Conservation (phyloP, 1,284 basidiomycete genomes). For the Coniferiporia sulphurascens region DNA sequence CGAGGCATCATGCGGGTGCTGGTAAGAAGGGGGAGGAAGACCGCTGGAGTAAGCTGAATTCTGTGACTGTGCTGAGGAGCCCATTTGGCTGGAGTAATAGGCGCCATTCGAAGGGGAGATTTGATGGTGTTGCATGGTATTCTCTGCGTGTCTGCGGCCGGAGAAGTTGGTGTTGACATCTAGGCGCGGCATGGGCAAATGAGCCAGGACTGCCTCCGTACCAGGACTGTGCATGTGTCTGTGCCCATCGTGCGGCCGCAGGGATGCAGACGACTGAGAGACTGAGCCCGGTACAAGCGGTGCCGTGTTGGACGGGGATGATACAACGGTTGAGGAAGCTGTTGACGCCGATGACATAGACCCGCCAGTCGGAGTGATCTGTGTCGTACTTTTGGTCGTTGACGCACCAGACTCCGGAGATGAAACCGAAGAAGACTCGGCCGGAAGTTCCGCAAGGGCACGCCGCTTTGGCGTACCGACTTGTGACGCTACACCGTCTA, state of each 20-base stretch:
- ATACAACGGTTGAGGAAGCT: neutral
- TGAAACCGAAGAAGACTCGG: neutral
- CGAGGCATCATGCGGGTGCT: neutral
- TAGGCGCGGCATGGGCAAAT: slow-evolving; percentile 15
- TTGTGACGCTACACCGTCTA: slow-evolving; percentile 19
- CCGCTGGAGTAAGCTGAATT: neutral
- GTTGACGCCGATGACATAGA: neutral
- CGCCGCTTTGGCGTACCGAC: slow-evolving; percentile 14
- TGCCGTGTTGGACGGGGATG: neutral
- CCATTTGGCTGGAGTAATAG: neutral
- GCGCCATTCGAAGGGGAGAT: slow-evolving; percentile 1
- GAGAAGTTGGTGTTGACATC: slow-evolving; percentile 5
- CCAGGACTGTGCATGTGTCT: slow-evolving; percentile 6
- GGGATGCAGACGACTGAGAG: neutral
- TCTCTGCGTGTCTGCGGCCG: neutral
- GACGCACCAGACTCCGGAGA: neutral
- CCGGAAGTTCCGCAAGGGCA: neutral
- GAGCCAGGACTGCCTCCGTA: slow-evolving; percentile 11
- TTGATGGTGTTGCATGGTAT: neutral
- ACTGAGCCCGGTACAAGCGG: neutral
- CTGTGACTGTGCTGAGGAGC: neutral
- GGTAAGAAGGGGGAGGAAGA: slow-evolving; percentile 5
- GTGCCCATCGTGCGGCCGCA: neutral
- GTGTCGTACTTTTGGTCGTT: neutral
- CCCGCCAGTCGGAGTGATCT: neutral